These are phyloP conservation scores for carrot (Daucus carota) DNA, from an alignment of 129 eudicot genomes.

Conservation along the genomic window DNA sequence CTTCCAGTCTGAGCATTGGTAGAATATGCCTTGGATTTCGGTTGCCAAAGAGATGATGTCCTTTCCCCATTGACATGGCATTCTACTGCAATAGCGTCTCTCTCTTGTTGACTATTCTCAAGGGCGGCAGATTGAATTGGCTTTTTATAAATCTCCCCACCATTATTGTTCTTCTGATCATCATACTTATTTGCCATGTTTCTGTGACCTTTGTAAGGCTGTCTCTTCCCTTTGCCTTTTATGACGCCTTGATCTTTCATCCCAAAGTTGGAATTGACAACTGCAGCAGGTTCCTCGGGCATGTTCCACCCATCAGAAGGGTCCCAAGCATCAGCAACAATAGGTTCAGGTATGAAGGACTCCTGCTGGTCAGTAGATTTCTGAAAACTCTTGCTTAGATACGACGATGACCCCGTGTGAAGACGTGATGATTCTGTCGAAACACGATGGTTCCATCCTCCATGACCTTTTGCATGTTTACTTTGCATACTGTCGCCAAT, in stretches of 20 bases:
- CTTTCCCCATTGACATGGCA: conserved; percentile 30
- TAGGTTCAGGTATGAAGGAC: conserved; percentile 21
- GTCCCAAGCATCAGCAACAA: conserved; percentile 24
- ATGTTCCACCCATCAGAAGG: conserved; percentile 47
- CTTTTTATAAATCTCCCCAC: conserved; percentile 34
- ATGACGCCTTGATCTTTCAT: conserved; percentile 43
- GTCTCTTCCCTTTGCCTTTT: conserved; percentile 54
- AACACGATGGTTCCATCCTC: conserved; percentile 51
- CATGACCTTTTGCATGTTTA: conserved; percentile 44
- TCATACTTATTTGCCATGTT: conserved; percentile 29
- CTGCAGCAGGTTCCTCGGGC: conserved; percentile 31
- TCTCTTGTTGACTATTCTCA: conserved; percentile 40
- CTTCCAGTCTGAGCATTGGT: conserved; percentile 25
- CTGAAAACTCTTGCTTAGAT: conserved; percentile 24
- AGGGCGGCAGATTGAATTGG: conserved; percentile 17
- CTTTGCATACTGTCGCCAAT: conserved; percentile 27
- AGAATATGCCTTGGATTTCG: conserved; percentile 37
- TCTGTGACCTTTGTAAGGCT: conserved; percentile 38
- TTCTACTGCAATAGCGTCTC: conserved; percentile 38
- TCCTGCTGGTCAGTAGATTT: conserved; percentile 28
- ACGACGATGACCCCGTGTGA: conserved; percentile 25
- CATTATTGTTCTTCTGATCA: conserved; percentile 25
- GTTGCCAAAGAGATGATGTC: conserved; percentile 66
- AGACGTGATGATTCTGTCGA: conserved; percentile 28
- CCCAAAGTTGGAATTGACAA: conserved; percentile 17